Percentiles rank a stretch among this genome's conserved stretches.
phyloP scores from a whole-genome alignment of 2,329 filamentous ascomycete genomes.

The Plenodomus tracheiphilus region DNA sequence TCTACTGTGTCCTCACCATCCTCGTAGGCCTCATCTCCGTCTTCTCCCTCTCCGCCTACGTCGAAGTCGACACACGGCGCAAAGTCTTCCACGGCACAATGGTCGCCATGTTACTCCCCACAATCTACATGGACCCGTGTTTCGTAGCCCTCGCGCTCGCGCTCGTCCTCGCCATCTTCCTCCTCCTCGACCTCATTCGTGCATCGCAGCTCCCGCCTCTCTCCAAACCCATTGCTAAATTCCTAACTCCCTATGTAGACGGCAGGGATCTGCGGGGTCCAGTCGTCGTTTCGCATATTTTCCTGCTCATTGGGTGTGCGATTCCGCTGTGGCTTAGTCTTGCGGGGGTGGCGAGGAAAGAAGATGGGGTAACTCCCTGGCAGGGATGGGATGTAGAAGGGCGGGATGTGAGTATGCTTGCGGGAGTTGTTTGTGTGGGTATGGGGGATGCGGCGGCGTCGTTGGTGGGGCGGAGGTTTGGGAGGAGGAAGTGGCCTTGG shows the following conservation, averaged over 20 bases:
- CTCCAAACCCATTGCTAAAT: slow-evolving; percentile 80
- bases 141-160: slow-evolving; percentile 80
- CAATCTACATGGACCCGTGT: slow-evolving; percentile 82
- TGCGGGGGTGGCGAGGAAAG: slow-evolving; percentile 66
- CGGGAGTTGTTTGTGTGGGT: slow-evolving; percentile 90
- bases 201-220: slow-evolving; percentile 90
- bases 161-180: slow-evolving; percentile 79
- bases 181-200: slow-evolving; percentile 85
- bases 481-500: slow-evolving; percentile 92
- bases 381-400: slow-evolving; percentile 72
- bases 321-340: slow-evolving; percentile 91
- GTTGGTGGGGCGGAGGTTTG: slow-evolving; percentile 83
- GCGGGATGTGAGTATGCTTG: slow-evolving; percentile 85
- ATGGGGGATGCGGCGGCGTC: slow-evolving; percentile 94
- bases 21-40: slow-evolving; percentile 73
- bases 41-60: slow-evolving; percentile 71
- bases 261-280: slow-evolving; percentile 90
- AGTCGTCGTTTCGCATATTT: slow-evolving; percentile 94
- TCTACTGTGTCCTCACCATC: slow-evolving; percentile 74
- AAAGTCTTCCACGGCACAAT: slow-evolving; percentile 99
- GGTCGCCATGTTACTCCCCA: slow-evolving; percentile 91
- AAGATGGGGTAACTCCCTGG: slow-evolving; percentile 59
- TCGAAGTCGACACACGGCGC: slow-evolving; percentile 91
- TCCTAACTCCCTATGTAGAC: slow-evolving; percentile 92
- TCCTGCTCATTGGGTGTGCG: slow-evolving; percentile 90